Evolutionary conservation across 768 basidiomycete species (phyloP), one percentile per base, ranked within the genome.

Genomic region (Dentipellis sp.): DNA sequence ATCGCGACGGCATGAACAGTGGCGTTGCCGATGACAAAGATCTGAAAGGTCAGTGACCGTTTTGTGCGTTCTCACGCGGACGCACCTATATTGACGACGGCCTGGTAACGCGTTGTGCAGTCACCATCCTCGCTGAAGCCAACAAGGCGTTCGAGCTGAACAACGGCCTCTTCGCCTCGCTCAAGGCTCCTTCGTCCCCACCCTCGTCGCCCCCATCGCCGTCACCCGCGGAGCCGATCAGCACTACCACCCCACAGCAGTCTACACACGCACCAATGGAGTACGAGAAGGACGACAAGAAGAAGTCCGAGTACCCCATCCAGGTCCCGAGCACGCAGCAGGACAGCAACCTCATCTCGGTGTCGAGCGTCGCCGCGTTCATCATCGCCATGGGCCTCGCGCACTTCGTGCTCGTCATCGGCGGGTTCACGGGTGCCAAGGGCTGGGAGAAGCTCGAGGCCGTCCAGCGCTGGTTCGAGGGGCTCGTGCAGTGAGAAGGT

Each of bases 1-100:
- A 79, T 66, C 75, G 79, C 50, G 65, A 67, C 16, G 71, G 72
- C n/a, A 71, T 75, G 69, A 67, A 75, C 57, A 58, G 62, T 4
- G 70, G 69, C 16, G 68, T 71, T 17, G 68, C 68, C 9, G 68
- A 71, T 35, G 62, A 70, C 52, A 55, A 55, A 21, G 62, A 61
- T 10, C 52, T 67, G 45, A 74, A 74, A 65, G 66, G 69, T 68
- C 46, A 22, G 62, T 55, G 39, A 16, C 17, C 22, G n/a, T n/a
- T n/a, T n/a, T n/a, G n/a, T n/a, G n/a, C n/a, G n/a, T n/a, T n/a
- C n/a, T n/a, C n/a, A n/a, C n/a, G n/a, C n/a, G n/a, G n/a, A n/a
- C n/a, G n/a, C n/a, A n/a, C n/a, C n/a, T n/a, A n/a, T n/a, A n/a
- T n/a, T n/a, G n/a, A n/a, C n/a, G n/a, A n/a, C n/a, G n/a, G n/a